Base-by-base conservation (phyloP, 1,139 yeast species). In the Yamadazyma membranifaciens region DNA sequence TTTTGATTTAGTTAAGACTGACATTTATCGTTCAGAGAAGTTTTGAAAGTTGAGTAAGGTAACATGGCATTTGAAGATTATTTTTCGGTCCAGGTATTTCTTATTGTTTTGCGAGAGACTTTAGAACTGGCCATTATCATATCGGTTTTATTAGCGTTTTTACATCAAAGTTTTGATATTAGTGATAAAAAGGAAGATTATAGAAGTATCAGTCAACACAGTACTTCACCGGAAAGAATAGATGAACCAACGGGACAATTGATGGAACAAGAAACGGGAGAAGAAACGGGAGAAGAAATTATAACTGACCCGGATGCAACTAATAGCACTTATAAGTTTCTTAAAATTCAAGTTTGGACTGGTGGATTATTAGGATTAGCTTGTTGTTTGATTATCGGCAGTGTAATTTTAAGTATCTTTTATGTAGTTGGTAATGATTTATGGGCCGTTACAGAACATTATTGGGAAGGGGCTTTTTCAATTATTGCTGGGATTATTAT, bases 401-500 rank as follows among this genome's bases (percentile, higher is more conserved):
- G 64, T 4, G 50, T 63, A 4, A 67, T 70, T 11, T 56, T 71
- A 27, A 53, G 59, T 7, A 60, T 69, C 9, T 70, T 70, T 42
- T 69, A 69, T 44, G 44, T 58, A 9, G 47, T 69, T 5, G 75
- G 74, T 2, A 63, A 46, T 39, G 75, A 71, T 51, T 53, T 70
- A 27, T 71, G 77, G 77, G 45, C 74, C 0, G 51, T 63, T 1
- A 58, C 75, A 2, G 76, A 71, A 47, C 76, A 71, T 48, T 70
- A 70, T 44, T 71, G 76, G 76, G 76, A 70, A 47, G 75, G 75
- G 1, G 56, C 65, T 1, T 71, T 71, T 41, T 69, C 75, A 2
- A 67, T 71, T 3, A 34, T 69, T 16, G 75, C 77, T 31, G 67
- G 74, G 47, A 47, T 69, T 6, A 69, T 71, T 35, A 71, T 71